Conservation (phyloP, 352 stramenopile species). For the Globisporangium alternatum region DNA sequence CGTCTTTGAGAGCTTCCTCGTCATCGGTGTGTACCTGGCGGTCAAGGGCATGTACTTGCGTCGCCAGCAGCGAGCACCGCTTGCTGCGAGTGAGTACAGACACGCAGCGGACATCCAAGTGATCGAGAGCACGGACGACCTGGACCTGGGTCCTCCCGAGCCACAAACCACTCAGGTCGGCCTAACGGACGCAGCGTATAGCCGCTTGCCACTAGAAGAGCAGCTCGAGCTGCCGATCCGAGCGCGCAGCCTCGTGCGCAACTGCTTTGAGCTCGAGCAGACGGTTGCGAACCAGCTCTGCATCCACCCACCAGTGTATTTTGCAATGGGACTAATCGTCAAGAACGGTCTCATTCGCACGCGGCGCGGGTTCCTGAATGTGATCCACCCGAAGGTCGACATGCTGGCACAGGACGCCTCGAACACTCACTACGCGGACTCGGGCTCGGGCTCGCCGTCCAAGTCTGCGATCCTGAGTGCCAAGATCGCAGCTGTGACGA, state of each 20-base stretch:
- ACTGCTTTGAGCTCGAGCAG: slow-evolving; percentile 30
- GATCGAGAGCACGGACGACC: slow-evolving; percentile 15
- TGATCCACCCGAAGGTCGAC: slow-evolving; percentile 52
- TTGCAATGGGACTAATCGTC: slow-evolving; percentile 47
- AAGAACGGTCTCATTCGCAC: slow-evolving; percentile 46
- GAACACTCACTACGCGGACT: slow-evolving; percentile 22
- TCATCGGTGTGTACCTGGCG: background rate
- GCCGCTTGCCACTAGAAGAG: slow-evolving; percentile 50
- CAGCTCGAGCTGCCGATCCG: slow-evolving; percentile 41
- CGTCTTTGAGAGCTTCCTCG: slow-evolving; percentile 26
- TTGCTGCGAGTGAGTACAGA: slow-evolving; percentile 1
- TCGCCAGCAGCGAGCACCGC: background rate
- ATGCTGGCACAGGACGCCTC: slow-evolving; percentile 4
- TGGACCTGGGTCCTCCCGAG: background rate
- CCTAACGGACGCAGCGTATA: slow-evolving; percentile 25
- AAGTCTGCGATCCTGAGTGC: slow-evolving; percentile 4
- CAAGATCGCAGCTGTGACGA: slow-evolving; percentile 5
- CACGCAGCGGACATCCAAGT: slow-evolving; percentile 12
- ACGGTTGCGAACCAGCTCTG: slow-evolving; percentile 28
- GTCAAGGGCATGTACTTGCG: slow-evolving; percentile 9
- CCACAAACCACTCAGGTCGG: background rate
- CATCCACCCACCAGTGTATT: slow-evolving; percentile 49
- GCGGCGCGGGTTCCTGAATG: slow-evolving; percentile 43
- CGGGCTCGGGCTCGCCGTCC: slow-evolving; percentile 6
- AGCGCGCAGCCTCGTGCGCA: slow-evolving; percentile 44